Evolutionary conservation across 805 yeast species (phyloP), one percentile per base, ranked within the genome.

Genomic region (Schizosaccharomyces octosporus): DNA sequence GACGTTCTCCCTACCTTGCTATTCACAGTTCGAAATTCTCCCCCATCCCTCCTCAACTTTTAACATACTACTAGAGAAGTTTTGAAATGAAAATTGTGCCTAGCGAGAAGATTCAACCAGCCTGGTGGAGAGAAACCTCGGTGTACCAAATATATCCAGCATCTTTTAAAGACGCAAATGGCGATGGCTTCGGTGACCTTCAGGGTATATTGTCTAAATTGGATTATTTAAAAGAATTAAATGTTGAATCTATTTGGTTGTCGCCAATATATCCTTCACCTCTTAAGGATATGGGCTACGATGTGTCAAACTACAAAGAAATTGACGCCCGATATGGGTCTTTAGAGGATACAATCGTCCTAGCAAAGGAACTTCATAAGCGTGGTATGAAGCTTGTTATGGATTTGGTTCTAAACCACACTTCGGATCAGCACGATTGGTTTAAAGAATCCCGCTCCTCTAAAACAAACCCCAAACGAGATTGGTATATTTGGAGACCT

Each of bases 121-220:
- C 6, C 13, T 68, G 66, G 84, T 80, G 83, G 83, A 78, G 79
- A 69, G 78, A 78, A 66, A 78, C 80, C 59, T 68, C 76, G 19
- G 74, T 80, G 21, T 80, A 80, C 68, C 84, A 80, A 68, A 76
- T 79, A 64, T 80, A 81, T 76, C 83, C 83, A 11, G 82, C 83
- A 39, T 76, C 81, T 41, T 79, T 74, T 72, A 77, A 79, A 65
- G 84, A 80, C 69, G 75, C 80, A 55, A 78, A 80, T 65, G 78
- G 77, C 41, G 83, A 79, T 67, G 84, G 84, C 54, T 67, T 78
- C 62, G 83, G 84, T 42, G 83, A 80, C 68, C 68, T 80, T 62
- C 76, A 58, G 24, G 84, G 83, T 27, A 77, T 80, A 63, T 72
- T 77, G 63, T 73, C 78, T 19, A 74, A 75, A 39, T 70, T 80